These are phyloP conservation scores for Vinca major DNA, from an alignment of 305 asterid species.

Conservation along the genomic window DNA sequence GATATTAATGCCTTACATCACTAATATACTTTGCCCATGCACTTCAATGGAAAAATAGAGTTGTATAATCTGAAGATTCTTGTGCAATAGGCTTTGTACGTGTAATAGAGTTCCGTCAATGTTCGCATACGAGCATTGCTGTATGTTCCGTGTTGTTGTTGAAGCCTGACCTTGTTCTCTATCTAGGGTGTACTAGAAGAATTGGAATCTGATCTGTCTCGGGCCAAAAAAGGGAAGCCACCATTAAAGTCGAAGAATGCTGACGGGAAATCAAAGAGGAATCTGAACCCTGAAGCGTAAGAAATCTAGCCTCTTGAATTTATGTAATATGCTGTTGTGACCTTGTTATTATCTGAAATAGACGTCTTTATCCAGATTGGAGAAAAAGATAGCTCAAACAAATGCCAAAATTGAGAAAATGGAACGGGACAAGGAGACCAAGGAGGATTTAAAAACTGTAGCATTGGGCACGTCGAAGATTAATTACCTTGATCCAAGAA, in stretches of 20 bases:
- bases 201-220: slow-evolving; percentile 53
- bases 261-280: slow-evolving; percentile 82
- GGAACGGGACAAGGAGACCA: slow-evolving; percentile 69
- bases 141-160: slow-evolving; percentile 9
- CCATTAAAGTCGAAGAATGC: slow-evolving; percentile 41
- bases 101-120: not conserved
- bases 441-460: slow-evolving; percentile 81
- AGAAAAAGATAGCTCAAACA: slow-evolving; percentile 74
- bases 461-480: slow-evolving; percentile 95
- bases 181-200: slow-evolving; percentile 42
- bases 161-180: slow-evolving; percentile 8
- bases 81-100: not conserved
- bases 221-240: slow-evolving; percentile 89
- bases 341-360: slow-evolving; percentile 20
- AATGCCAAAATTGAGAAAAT: slow-evolving; percentile 60
- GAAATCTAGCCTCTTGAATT: slow-evolving; percentile 14
- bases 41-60: not conserved
- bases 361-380: slow-evolving; percentile 43
- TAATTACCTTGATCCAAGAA: slow-evolving; percentile 94
- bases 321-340: not conserved
- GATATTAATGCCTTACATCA: not conserved
- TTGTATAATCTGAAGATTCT: not conserved
- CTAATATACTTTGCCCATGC: not conserved
- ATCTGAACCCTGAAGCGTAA: slow-evolving; percentile 79
- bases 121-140: not conserved